Base-by-base conservation (phyloP, 257 asterid species). In the Haberlea rhodopensis region DNA sequence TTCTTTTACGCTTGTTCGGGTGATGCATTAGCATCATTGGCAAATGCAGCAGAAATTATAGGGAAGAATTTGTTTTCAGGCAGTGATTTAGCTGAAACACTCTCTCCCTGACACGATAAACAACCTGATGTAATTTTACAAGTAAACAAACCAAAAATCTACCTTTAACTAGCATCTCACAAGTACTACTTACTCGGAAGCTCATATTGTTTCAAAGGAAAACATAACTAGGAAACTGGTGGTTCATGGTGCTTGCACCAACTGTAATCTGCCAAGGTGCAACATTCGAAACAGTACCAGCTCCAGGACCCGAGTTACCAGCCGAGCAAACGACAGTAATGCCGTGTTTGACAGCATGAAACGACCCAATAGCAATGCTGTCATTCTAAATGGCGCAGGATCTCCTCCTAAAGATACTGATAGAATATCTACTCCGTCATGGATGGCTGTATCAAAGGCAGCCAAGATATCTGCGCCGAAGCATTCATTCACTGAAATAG, bases 261-360 rank as follows among this genome's bases (percentile, higher is more conserved):
- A 91, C 98, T 0, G 98, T 91, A 31, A 91, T 73, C 75, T 75
- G 83, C 98, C 98, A 91, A 2, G 96, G 98, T 2, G 96, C 96
- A 23, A 80, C 52, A n/a, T 91, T 91, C 6, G 89, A 59, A 48
- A 86, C 96, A 0, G 96, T 82, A 18, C 79, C 87, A 40, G 67
- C 66, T 15, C 0, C 69, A 5, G 98, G 94, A 10, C 98, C 98
- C 2, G 96, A 89, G 65, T 91, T 91, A 0, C 98, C 98, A 28
- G 96, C 98, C 1, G 98, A 91, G 82, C 95, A 85, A 48, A 89
- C 75, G 9, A 91, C 96, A 9, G 70, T 79, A 52, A 91, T 67
- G 32, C 98, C 98, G 65, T 78, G 82, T 68, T 71, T 85, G 27
- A 78, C 89, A 1, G 98, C 98, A 64, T 91, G 98, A 53, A 91